These are phyloP conservation scores for Babesia ovis DNA, from an alignment of 169 alveolate species.

Conservation along the genomic window DNA sequence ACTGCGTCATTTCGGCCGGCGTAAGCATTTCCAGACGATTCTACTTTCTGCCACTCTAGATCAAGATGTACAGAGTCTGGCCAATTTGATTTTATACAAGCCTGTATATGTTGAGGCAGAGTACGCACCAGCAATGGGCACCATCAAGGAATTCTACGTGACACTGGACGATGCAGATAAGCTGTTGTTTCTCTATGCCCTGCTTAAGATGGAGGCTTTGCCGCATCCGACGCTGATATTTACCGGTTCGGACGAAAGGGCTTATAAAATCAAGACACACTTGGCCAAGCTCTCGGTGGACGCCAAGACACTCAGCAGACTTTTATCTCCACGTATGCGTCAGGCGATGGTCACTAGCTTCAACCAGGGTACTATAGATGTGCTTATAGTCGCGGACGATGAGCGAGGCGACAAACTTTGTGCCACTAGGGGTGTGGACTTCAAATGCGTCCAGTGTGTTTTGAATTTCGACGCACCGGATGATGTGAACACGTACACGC, in stretches of 20 bases:
- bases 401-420: conserved; percentile 79
- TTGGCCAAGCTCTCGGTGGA: conserved; percentile 54
- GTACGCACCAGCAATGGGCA: conserved; percentile 40
- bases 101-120: conserved; percentile 52
- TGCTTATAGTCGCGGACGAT: conserved; percentile 45
- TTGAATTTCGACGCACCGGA: conserved; percentile 97
- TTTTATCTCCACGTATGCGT: conserved; percentile 52
- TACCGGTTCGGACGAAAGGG: conserved; percentile 56
- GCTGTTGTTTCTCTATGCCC: conserved; percentile 26
- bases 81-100: conserved; percentile 51
- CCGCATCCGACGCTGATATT: conserved; percentile 53
- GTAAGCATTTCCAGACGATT: conserved; percentile 56
- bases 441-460: conserved; percentile 92
- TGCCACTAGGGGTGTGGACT: conserved; percentile 96
- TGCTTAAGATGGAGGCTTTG: conserved; percentile 51
- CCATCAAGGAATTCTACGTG: conserved; percentile 51
- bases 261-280: conserved; percentile 47
- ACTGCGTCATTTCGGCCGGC: conserved; percentile 38
- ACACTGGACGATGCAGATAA: conserved; percentile 31
- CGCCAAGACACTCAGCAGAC: conserved; percentile 32
- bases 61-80: conserved; percentile 40
- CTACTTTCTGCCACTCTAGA: conserved; percentile 64
- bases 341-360: conserved; percentile 51
- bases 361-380: conserved; percentile 51
- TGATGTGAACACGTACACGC: conserved; percentile 94